Base-by-base conservation (phyloP, 2,329 filamentous ascomycete species). In the Xylariaceae sp. region DNA sequence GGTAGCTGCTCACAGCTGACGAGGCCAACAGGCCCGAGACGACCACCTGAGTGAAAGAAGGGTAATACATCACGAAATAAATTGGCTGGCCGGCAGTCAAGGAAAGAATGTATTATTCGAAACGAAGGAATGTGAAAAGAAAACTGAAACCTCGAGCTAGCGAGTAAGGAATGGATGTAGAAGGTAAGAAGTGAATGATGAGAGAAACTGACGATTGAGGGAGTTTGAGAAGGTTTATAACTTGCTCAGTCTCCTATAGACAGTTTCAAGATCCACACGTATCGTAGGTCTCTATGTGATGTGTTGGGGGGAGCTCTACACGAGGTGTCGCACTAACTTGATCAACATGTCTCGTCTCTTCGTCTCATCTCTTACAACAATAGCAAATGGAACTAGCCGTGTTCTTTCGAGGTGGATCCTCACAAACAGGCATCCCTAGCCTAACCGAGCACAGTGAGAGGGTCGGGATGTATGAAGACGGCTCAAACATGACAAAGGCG, bases 11-110 rank as follows among this genome's bases (percentile, higher is more conserved):
- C 26, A 68, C 66, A 35, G 67, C 64, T 26, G 69, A 66, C 6
- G 67, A 55, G 49, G 67, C 68, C 45, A 67, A 57, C 23, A 71
- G 64, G 59, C 67, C 64, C 43, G 67, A 60, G 36, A 68, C 50
- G 51, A 66, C 60, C 43, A 70, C 55, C 57, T 68, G 64, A 35
- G 64, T 57, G 44, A 71, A 41, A 10, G 69, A 67, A 56, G 62
- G 64, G 52, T 66, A 59, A 60, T 70, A 63, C 69, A 69, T 70
- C 4, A 58, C 69, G 62, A 60, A 50, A 57, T 27, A 52, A 58
- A 58, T 29, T 57, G 57, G 63, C 64, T 68, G 64, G 50, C 67
- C 66, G 60, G 68, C 64, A 71, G 67, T 66, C 58, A 57, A 60
- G 58, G 37, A 51, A 61, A 42, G 42, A 51, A 52, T 24, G n/a